Evolutionary conservation across 2,329 filamentous ascomycete species (phyloP).

Genomic region (Colletotrichum sp.): DNA sequence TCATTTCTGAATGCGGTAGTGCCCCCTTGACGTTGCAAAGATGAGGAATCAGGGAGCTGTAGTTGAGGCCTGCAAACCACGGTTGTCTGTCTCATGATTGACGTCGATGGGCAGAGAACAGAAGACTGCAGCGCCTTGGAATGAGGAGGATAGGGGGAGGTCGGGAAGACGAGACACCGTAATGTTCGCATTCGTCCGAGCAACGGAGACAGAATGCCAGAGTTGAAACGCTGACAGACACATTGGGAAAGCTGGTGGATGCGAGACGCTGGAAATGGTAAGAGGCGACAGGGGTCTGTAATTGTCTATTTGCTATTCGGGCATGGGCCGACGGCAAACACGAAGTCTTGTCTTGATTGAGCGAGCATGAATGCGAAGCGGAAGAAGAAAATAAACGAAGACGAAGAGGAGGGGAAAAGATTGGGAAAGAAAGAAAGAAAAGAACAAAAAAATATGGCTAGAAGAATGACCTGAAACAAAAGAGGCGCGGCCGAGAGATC

Average conservation of each 20-base stretch:
- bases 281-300: constrained; percentile 5
- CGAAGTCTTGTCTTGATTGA: not conserved
- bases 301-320: constrained; percentile 16
- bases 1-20: not conserved
- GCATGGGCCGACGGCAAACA: constrained; percentile 1
- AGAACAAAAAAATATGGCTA: not conserved
- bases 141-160: not conserved
- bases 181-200: constrained; percentile 1
- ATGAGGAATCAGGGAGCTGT: not conserved
- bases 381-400: not conserved
- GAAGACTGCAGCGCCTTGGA: not conserved
- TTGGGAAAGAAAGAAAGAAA: not conserved
- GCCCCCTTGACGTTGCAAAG: not conserved
- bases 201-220: not conserved
- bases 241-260: constrained; percentile 9
- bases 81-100: not conserved
- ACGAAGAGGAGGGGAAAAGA: not conserved
- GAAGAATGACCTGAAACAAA: constrained; percentile 8
- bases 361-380: not conserved
- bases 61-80: not conserved
- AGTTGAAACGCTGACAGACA: constrained; percentile 10
- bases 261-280: constrained; percentile 1
- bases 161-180: not conserved
- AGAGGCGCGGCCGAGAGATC: constrained; percentile 10
- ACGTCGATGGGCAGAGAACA: not conserved